phyloP scores from a whole-genome alignment of 352 stramenopile species.

The Pythium grandisporangium region DNA sequence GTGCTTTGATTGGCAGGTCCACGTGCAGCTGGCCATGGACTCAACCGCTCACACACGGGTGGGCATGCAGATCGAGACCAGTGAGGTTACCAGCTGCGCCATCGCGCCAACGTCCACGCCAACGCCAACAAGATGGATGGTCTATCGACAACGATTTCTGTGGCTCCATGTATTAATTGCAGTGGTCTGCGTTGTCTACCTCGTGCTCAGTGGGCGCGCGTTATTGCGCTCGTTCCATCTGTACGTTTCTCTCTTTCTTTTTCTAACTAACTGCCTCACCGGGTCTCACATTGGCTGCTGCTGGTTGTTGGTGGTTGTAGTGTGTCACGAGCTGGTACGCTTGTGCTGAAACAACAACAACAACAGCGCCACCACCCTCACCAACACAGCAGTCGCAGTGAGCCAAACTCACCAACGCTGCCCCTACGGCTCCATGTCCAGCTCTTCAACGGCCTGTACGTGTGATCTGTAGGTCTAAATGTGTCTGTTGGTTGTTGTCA shows the following conservation, averaged over 20 bases:
- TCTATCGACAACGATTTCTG: constrained; percentile 57
- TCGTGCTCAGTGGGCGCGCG: constrained; percentile 46
- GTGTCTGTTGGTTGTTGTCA: constrained; percentile 1
- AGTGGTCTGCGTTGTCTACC: constrained; percentile 38
- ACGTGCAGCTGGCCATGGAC: constrained; percentile 35
- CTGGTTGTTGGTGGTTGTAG: too few relatives aligned
- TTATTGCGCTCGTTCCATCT: constrained; percentile 39
- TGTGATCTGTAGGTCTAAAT: constrained; percentile 3
- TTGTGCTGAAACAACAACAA: too few relatives aligned
- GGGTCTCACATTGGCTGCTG: too few relatives aligned
- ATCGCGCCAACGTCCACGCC: constrained; percentile 36
- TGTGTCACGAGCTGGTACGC: too few relatives aligned
- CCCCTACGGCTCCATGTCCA: constrained; percentile 45
- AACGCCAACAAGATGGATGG: too few relatives aligned
- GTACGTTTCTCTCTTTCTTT: too few relatives aligned
- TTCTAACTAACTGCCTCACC: too few relatives aligned
- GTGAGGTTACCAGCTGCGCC: constrained; percentile 38
- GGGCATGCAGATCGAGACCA: constrained; percentile 53
- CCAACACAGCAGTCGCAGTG: too few relatives aligned
- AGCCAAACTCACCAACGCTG: too few relatives aligned
- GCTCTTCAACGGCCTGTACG: constrained; percentile 66
- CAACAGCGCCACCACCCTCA: not conserved
- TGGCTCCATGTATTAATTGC: constrained; percentile 67
- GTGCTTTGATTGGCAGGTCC: constrained; percentile 78
- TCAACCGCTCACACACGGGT: constrained; percentile 38